Percentiles rank a stretch among this genome's conserved stretches.
phyloP scores from a whole-genome alignment of 495 filamentous ascomycete species.

The Talaromyces nanjingensis region DNA sequence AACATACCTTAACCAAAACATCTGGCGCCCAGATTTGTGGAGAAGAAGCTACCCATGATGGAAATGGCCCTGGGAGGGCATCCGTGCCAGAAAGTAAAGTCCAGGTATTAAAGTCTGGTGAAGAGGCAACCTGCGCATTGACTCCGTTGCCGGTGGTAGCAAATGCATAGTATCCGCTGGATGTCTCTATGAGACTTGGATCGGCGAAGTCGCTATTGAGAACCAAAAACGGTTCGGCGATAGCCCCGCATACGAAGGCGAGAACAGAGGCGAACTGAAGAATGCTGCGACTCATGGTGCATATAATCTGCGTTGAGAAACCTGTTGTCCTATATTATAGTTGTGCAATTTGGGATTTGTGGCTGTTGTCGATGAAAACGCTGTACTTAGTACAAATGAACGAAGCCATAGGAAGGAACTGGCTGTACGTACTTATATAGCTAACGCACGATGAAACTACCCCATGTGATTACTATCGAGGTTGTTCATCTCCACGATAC shows the following conservation, averaged over 20 bases:
- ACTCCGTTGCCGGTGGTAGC: conserved; percentile 20
- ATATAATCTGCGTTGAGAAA: background rate
- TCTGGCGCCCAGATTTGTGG: conserved; percentile 25
- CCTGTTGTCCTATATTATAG: background rate
- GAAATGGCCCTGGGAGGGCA: conserved; percentile 20
- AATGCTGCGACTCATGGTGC: background rate
- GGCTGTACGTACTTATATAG: background rate
- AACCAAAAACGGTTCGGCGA: conserved; percentile 1
- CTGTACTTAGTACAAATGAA: background rate
- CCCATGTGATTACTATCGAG: background rate
- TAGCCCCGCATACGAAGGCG: background rate
- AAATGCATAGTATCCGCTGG: conserved; percentile 29
- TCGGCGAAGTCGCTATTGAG: conserved; percentile 25
- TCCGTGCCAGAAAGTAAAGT: conserved; percentile 18
- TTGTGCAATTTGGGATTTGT: background rate
- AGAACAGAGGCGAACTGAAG: background rate
- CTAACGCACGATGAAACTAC: background rate
- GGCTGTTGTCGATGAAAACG: background rate
- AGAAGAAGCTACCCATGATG: conserved; percentile 14
- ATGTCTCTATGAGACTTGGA: conserved; percentile 26
- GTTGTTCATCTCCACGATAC: background rate
- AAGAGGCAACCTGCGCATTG: conserved; percentile 20
- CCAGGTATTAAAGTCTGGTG: conserved; percentile 27
- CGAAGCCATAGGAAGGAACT: background rate
- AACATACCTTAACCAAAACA: conserved; percentile 27